phyloP scores from a whole-genome alignment of 805 yeast genomes.

The Hyphopichia homilentoma region DNA sequence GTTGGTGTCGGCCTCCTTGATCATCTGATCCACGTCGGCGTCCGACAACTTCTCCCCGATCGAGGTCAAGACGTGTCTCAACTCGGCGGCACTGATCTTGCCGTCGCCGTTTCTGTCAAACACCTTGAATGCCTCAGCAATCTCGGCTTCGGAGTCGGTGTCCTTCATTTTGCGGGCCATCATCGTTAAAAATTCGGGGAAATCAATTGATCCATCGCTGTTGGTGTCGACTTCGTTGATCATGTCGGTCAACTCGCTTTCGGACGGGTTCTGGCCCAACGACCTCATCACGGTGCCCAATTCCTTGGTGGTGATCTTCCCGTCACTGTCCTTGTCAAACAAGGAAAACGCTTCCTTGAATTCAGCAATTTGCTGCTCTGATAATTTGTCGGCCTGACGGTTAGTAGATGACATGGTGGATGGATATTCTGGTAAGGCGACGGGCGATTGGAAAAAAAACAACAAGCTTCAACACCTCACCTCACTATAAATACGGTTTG shows the following conservation, averaged over 20 bases:
- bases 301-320: slow-evolving; percentile 93
- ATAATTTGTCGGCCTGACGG: slow-evolving; percentile 74
- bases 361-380: slow-evolving; percentile 94
- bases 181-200: slow-evolving; percentile 46
- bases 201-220: slow-evolving; percentile 72
- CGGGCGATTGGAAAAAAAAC: no score
- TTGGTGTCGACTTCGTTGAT: slow-evolving; percentile 96
- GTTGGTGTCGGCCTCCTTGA: slow-evolving; percentile 90
- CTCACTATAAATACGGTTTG: no score
- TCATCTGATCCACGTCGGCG: slow-evolving; percentile 96
- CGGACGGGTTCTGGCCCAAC: slow-evolving; percentile 96
- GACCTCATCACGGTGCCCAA: slow-evolving; percentile 98
- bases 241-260: slow-evolving; percentile 92
- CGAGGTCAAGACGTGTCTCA: slow-evolving; percentile 93
- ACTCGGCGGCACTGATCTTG: slow-evolving; percentile 91
- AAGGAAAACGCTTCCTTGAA: slow-evolving; percentile 97
- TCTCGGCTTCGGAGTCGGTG: slow-evolving; percentile 95
- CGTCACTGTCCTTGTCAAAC: slow-evolving; percentile 95
- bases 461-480: no score
- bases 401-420: slow-evolving; percentile 13
- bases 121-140: slow-evolving; percentile 96
- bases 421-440: slow-evolving; percentile 1
- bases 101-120: slow-evolving; percentile 97
- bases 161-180: slow-evolving; percentile 77
- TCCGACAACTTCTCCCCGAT: slow-evolving; percentile 96